phyloP scores from a whole-genome alignment of 1,284 basidiomycete genomes.

The Pseudozyma hubeiensis region DNA sequence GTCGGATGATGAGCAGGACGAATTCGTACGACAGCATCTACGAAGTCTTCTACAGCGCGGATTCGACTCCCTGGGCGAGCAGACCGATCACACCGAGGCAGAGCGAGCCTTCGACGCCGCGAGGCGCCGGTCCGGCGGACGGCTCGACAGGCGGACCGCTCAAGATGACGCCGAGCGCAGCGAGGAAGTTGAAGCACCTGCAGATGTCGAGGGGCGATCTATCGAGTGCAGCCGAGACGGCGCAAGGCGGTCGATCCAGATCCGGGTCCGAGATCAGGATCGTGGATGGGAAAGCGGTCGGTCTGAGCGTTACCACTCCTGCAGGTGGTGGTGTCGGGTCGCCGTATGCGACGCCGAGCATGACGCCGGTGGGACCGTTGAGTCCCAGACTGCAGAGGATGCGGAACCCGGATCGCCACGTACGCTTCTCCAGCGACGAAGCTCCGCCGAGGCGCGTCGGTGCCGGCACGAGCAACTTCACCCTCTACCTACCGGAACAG shows the following conservation, averaged over 20 bases:
- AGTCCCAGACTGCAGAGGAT: constrained; percentile 20
- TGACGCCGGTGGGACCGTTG: constrained; percentile 27
- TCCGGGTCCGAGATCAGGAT: constrained; percentile 20
- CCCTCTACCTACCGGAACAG: constrained; percentile 31
- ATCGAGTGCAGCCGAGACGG: constrained; percentile 33
- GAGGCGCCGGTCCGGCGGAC: constrained; percentile 5
- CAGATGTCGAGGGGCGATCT: constrained; percentile 56
- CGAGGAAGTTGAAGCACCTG: constrained; percentile 49
- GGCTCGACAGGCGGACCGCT: background rate
- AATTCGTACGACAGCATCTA: constrained; percentile 62
- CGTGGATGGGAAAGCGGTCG: constrained; percentile 35
- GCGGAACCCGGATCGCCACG: constrained; percentile 32
- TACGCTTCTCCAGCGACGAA: constrained; percentile 19
- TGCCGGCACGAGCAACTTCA: constrained; percentile 31
- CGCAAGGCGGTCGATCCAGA: constrained; percentile 11
- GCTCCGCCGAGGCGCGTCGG: constrained; percentile 31
- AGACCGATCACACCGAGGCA: constrained; percentile 47
- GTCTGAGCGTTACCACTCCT: constrained; percentile 30
- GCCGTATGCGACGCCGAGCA: constrained; percentile 34
- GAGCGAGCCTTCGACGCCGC: constrained; percentile 46
- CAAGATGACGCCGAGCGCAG: constrained; percentile 56
- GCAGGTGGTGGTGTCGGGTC: background rate
- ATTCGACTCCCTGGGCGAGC: constrained; percentile 49
- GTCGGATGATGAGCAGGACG: constrained; percentile 30
- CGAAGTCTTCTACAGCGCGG: constrained; percentile 60